Evolutionary conservation across 768 basidiomycete genomes (phyloP).

Genomic region (Termitomyces sp.): DNA sequence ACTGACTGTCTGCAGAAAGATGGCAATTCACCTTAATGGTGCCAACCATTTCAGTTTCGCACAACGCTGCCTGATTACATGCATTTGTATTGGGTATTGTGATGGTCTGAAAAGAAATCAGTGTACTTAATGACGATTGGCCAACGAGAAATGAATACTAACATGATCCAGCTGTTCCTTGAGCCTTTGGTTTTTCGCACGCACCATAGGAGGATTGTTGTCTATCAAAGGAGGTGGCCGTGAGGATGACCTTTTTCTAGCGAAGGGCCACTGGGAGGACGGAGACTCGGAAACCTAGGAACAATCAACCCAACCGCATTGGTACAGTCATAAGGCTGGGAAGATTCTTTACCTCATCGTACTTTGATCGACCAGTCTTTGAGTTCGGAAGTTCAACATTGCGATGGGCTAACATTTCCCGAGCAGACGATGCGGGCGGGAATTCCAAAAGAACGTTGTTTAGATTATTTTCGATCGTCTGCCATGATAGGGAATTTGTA

Average conservation of each 20-base stretch:
- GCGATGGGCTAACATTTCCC: neutral
- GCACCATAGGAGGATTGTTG: neutral
- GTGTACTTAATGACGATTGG: neutral
- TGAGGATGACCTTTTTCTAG: slow-evolving; percentile 2
- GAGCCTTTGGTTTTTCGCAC: neutral
- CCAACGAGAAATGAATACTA: slow-evolving; percentile 26
- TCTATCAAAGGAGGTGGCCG: slow-evolving; percentile 1
- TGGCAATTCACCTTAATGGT: neutral
- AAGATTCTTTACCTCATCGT: neutral
- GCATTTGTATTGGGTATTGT: slow-evolving; percentile 2
- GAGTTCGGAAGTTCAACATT: neutral
- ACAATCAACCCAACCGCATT: neutral
- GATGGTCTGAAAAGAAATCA: neutral
- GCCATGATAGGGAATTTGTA: neutral
- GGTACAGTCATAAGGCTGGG: neutral
- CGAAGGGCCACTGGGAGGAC: slow-evolving; percentile 5
- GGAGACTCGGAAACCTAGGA: neutral
- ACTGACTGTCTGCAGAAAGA: neutral
- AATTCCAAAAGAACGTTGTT: neutral
- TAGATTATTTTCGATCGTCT: neutral
- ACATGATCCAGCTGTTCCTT: slow-evolving; percentile 30
- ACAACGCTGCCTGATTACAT: neutral
- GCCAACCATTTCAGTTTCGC: neutral
- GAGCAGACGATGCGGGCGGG: neutral
- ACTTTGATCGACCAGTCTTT: neutral